These are phyloP conservation scores for Cinchona pubescens DNA, from an alignment of 257 asterid genomes.

Conservation along the genomic window DNA sequence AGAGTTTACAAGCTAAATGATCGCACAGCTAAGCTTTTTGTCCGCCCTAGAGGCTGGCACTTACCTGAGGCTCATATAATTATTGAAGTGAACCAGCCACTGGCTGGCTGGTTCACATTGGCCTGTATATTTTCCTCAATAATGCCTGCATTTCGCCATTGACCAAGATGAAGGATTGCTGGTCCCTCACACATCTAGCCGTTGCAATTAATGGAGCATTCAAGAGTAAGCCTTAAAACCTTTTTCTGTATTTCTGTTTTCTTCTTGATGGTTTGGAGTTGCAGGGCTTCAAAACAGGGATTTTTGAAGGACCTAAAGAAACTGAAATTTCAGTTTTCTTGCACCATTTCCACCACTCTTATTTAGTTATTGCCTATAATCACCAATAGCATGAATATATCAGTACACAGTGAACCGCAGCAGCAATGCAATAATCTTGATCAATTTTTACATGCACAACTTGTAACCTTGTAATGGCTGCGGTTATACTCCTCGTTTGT, in stretches of 20 bases:
- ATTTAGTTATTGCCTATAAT: neutral
- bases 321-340: neutral
- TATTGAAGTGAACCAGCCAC: conserved; percentile 83
- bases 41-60: conserved; percentile 98
- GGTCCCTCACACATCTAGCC: too few species aligned
- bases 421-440: neutral
- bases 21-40: conserved; percentile 85
- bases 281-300: neutral
- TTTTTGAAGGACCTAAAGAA: neutral
- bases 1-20: conserved; percentile 69
- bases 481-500: neutral
- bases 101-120: conserved; percentile 80
- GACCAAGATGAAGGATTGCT: conserved; percentile 64
- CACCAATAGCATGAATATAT: neutral
- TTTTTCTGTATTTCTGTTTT: neutral
- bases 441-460: neutral
- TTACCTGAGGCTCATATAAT: conserved; percentile 86
- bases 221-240: conserved; percentile 50
- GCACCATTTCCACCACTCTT: neutral
- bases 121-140: conserved; percentile 87
- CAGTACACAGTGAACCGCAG: neutral
- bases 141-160: conserved; percentile 53
- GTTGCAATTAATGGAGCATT: conserved; percentile 98
- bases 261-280: neutral
- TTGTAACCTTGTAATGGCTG: neutral